Conservation (phyloP, 371 early-diverging fungal genomes). For the Syncephalastrum racemosum region DNA sequence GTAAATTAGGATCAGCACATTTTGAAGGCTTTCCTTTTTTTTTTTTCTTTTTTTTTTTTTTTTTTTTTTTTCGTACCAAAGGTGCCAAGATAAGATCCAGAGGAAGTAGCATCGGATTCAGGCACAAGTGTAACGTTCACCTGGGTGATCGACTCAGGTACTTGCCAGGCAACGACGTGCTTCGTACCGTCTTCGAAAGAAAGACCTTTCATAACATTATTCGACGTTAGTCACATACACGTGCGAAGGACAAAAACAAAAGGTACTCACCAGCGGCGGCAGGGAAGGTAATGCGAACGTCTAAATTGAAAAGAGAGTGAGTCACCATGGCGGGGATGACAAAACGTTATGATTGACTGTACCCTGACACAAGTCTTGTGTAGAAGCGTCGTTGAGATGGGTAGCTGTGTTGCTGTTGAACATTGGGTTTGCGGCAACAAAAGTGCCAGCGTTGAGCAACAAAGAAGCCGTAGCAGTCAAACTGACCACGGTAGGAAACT, state of each 20-base stretch:
- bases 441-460: conserved; percentile 34
- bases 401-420: conserved; percentile 22
- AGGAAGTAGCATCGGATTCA: no score
- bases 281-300: conserved; percentile 35
- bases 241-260: neutral
- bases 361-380: conserved; percentile 11
- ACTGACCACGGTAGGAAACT: conserved; percentile 29
- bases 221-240: neutral
- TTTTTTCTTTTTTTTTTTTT: conserved; percentile 2
- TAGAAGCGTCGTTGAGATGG: conserved; percentile 24
- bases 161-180: conserved; percentile 43
- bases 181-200: conserved; percentile 30
- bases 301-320: conserved; percentile 11
- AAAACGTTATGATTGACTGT: neutral
- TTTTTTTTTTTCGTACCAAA: conserved; percentile 24
- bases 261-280: conserved; percentile 19
- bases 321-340: neutral
- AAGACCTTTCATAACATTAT: conserved; percentile 29
- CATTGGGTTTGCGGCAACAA: conserved; percentile 44
- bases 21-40: neutral
- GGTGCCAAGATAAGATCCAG: conserved; percentile 19
- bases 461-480: conserved; percentile 34
- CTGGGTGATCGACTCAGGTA: conserved; percentile 22
- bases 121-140: conserved; percentile 33
- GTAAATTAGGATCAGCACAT: neutral